phyloP scores from a whole-genome alignment of 148 eudicot genomes.

The Pouteria glomerata region DNA sequence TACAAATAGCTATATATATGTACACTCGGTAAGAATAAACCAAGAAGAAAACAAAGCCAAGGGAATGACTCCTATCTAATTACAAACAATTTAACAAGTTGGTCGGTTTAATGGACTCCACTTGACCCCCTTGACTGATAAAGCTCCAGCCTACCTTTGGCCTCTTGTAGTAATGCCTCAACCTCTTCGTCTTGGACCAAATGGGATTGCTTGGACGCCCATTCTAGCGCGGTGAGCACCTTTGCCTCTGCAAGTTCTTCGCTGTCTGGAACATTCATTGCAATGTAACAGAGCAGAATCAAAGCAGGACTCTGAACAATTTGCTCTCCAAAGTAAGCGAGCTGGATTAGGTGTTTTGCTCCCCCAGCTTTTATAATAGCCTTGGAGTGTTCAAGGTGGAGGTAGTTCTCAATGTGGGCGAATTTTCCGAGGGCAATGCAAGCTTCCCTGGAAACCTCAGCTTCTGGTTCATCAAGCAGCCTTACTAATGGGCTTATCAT shows the following conservation, averaged over 20 bases:
- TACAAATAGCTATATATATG: conserved; percentile 22
- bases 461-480: conserved; percentile 72
- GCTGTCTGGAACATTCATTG: conserved; percentile 73
- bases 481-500: conserved; percentile 76
- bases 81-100: conserved; percentile 23
- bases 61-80: conserved; percentile 7
- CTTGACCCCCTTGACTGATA: conserved; percentile 76
- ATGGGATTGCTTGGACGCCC: conserved; percentile 80
- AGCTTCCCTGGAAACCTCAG: conserved; percentile 63
- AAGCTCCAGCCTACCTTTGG: conserved; percentile 69
- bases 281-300: conserved; percentile 58
- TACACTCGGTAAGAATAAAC: conserved; percentile 26
- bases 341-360: conserved; percentile 73
- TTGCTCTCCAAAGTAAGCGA: conserved; percentile 83
- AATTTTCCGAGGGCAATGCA: conserved; percentile 64
- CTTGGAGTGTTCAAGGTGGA: conserved; percentile 77
- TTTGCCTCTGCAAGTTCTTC: conserved; percentile 69
- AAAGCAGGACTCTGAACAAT: conserved; percentile 58
- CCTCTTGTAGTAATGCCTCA: conserved; percentile 55
- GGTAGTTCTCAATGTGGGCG: conserved; percentile 65
- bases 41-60: conserved; percentile 8
- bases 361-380: conserved; percentile 76
- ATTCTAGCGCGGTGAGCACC: conserved; percentile 71
- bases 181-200: conserved; percentile 53
- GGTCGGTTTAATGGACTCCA: conserved; percentile 27